Base-by-base conservation (phyloP, 805 yeast species). In the Wickerhamiella musiphila region DNA sequence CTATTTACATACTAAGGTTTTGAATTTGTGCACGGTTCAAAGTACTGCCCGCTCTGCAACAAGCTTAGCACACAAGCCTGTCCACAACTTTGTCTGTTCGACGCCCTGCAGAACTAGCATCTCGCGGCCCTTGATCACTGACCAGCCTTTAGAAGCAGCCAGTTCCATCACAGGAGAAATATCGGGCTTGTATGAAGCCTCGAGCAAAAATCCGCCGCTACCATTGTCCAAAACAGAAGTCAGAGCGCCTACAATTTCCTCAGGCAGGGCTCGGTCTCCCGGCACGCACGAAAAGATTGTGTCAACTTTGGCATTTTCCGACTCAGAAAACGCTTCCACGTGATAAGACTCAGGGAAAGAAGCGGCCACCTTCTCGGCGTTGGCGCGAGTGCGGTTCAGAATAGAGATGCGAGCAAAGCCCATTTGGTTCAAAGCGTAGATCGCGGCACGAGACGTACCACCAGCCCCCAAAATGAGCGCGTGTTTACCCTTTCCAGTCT, bases 401-500 rank as follows among this genome's bases (percentile, higher is more conserved):
- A 86, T 61, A 58, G 72, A 82, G 37, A 86, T 78, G 43, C 63
- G 70, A 15, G 57, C 44, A 53, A 92, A 81, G 2, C 94, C 94
- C 60, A 86, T 57, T 38, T 69, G 48, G 48, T 71, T 68, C 42
- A 90, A 63, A 1, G 98, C 95, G 52, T 68, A 83, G 11, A 79
- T 70, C 1, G 95, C 96, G 26, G 98, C 94, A 47, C 94, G 68
- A 1, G 94, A 74, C 17, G 99, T 84, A 27, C 99, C 99, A 26
- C 99, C 99, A 14, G 94, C 94, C 32, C 99, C 99, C 41, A 90
- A 62, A 28, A 90, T 77, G 37, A 84, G 57, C 20, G 94, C 95
- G 35, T 65, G 57, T 9, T 27, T 21, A 40, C 43, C 11, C 42
- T 35, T 19, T 47, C 45, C 36, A 44, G 48, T 15, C 49, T 52